Conservation (phyloP, 2,329 filamentous ascomycete species). For the Emydomyces testavorans region DNA sequence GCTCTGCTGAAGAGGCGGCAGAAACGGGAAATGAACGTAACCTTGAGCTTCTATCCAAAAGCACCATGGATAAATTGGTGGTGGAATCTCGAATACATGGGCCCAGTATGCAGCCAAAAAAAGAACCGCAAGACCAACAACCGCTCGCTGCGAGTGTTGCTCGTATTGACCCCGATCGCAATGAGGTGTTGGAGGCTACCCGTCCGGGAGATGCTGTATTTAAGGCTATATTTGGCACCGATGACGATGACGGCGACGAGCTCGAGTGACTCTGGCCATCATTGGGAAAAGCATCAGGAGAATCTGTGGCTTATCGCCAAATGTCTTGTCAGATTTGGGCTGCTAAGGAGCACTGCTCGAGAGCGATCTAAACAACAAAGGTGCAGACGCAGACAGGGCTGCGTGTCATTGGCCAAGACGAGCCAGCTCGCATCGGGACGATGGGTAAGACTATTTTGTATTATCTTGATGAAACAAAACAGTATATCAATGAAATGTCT, state of each 20-base stretch:
- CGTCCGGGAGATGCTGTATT: slow-evolving; percentile 72
- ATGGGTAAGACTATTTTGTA: too few relatives aligned
- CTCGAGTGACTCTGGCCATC: background rate
- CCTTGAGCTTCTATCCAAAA: slow-evolving; percentile 43
- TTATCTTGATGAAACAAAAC: too few relatives aligned
- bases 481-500: too few relatives aligned
- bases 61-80: slow-evolving; percentile 46
- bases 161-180: slow-evolving; percentile 58
- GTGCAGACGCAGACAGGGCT: too few relatives aligned
- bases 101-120: background rate
- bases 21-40: slow-evolving; percentile 26
- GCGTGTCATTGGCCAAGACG: too few relatives aligned
- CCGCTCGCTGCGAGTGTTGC: slow-evolving; percentile 16
- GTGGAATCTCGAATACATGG: slow-evolving; percentile 27
- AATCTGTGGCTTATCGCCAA: background rate
- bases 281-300: background rate
- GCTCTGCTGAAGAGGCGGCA: slow-evolving; percentile 14
- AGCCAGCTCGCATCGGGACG: too few relatives aligned
- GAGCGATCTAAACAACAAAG: too few relatives aligned
- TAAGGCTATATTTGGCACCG: slow-evolving; percentile 85
- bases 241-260: slow-evolving; percentile 53
- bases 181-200: slow-evolving; percentile 64
- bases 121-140: slow-evolving; percentile 15
- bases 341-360: too few relatives aligned
- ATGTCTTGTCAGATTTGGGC: too few relatives aligned